Evolutionary conservation across 495 filamentous ascomycete genomes (phyloP), one percentile per base, ranked within the genome.

Genomic region (Endocarpon pusillum): DNA sequence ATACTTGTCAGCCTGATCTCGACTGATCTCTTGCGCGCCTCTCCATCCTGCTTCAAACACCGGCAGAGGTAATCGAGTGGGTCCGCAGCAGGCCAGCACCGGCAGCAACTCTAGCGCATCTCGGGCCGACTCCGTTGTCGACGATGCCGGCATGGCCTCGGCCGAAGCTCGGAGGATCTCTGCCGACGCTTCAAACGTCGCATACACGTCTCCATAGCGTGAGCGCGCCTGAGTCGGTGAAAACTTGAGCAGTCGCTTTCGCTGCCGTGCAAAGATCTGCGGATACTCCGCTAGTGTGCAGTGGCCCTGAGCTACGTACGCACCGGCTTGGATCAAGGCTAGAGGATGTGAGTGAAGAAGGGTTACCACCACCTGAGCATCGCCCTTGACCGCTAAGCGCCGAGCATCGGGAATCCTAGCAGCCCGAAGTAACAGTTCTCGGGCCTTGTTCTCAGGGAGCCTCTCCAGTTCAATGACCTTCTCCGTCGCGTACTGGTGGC

Each of bases 401-500:
- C 3, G 18, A 7, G 9, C 34, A 7, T 21, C 8, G 3, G 34
- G 21, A 12, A 36, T 17, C 24, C 18, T 16, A 7, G 34, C 34
- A 8, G 34, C 34, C 14, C 27, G 24, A 10, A 36, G 34, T 27
- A 36, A 22, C 10, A 36, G 34, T 22, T 36, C 19, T 11, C 10
- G 10, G 10, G 34, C 10, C 16, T 31, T 6, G 10, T 21, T 24
- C 4, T n/a, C 10, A 4, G 24, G 20, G 15, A 36, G 23, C 14
- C 21, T 12, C 27, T 25, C 19, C 12, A 36, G 34, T 17, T 19
- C 7, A 33, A 33, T 17, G 9, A 9, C 17, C 15, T 52, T 51
- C 22, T 44, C 47, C 9, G 43, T 61, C 12, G 42, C 46, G 46
- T 56, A 47, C 14, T 41, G 16, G 30, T 36, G 43, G 23, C 38